Evolutionary conservation across 192 early-diverging fungal genomes (phyloP), one percentile per base, ranked within the genome.

Genomic region (Gamsiella multidivaricata): DNA sequence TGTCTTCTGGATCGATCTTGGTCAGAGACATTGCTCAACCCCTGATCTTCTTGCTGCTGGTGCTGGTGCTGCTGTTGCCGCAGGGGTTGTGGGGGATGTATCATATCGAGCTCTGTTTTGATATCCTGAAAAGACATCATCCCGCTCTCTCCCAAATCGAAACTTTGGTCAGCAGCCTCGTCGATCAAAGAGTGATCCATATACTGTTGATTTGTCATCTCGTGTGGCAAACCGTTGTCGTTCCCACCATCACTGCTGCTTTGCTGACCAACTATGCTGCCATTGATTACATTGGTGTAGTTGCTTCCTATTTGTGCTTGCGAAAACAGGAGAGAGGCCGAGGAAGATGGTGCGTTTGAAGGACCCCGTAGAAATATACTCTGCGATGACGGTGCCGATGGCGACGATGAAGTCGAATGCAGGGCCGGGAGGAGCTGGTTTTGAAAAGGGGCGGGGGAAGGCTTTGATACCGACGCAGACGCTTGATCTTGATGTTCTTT

Each of bases 41-140:
- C n/a, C n/a, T n/a, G n/a, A n/a, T n/a, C n/a, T n/a, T n/a, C n/a
- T 5, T 39, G 57, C 28, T 11, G 0, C 46, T 47, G 15, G n/a
- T 3, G 20, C 15, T 14, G 14, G 17, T 46, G 41, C 36, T 3
- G 59, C 32, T 51, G 57, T 31, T 67, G 65, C 22, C 49, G 54
- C 23, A 6, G 36, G 28, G 33, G 47, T 23, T 41, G 55, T 33
- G 54, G 31, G 26, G 61, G 31, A 4, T 55, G 55, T 42, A 78
- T 57, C 58, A 62, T 49, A 31, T 76, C 72, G 36, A 78, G 74
- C 29, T 78, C 74, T 22, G 49, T 45, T n/a, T 59, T 78, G 37
- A 78, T 69, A 39, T 78, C 74, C 39, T 78, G 74, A 29, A 78
- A 78, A 18, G 74, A 78, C 74, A 78, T 78, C 73, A 78, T 64